Evolutionary conservation across 2,329 filamentous ascomycete genomes (phyloP).

Genomic region (Colletotrichum sp.): DNA sequence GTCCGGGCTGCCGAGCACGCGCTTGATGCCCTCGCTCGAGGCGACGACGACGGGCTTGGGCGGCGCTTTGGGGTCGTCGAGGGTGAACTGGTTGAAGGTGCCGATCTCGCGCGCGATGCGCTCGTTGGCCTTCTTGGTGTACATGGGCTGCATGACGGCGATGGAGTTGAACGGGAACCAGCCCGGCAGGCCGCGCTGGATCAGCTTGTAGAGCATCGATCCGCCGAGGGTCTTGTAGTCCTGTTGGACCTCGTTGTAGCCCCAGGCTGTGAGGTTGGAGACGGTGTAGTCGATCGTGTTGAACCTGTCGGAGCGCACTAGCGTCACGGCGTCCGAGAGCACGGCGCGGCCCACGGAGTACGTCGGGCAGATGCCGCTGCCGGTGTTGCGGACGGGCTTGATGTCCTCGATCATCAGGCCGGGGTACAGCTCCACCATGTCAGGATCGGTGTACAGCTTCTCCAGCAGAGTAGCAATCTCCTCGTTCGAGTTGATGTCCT

Average conservation of each 20-base stretch:
- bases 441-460: constrained; percentile 66
- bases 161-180: constrained; percentile 45
- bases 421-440: constrained; percentile 73
- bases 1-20: constrained; percentile 35
- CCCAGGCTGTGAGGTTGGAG: constrained; percentile 47
- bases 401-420: constrained; percentile 67
- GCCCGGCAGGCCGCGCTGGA: constrained; percentile 46
- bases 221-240: constrained; percentile 44
- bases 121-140: constrained; percentile 45
- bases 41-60: constrained; percentile 30
- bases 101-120: constrained; percentile 42
- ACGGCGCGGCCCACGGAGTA: constrained; percentile 62
- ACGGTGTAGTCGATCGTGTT: constrained; percentile 56
- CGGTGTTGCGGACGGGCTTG: constrained; percentile 55
- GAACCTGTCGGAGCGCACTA: constrained; percentile 66
- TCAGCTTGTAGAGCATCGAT: constrained; percentile 50
- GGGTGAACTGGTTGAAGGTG: constrained; percentile 35
- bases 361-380: constrained; percentile 56
- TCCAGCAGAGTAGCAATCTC: constrained; percentile 61
- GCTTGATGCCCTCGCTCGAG: constrained; percentile 31
- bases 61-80: constrained; percentile 40
- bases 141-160: constrained; percentile 50
- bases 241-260: constrained; percentile 43
- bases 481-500: constrained; percentile 61
- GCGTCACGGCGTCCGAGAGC: constrained; percentile 63